Conservation (phyloP, 345 rosid genomes). For the Citrus cavaleriei region DNA sequence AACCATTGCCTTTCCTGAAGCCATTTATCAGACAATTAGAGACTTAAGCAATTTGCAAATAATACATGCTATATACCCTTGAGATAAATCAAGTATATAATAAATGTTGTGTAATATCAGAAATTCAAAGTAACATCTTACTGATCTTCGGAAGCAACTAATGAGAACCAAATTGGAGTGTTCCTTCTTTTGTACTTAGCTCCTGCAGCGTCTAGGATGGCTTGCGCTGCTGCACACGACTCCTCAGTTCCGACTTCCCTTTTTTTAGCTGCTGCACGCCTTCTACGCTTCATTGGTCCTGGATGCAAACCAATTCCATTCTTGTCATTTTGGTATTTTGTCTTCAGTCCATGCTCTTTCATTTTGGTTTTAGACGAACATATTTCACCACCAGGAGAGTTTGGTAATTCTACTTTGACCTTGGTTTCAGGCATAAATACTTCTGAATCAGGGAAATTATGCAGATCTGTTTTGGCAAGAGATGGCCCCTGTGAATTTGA, state of each 20-base stretch:
- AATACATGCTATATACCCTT: neutral
- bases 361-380: slow-evolving; percentile 32
- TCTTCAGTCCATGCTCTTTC: slow-evolving; percentile 41
- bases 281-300: slow-evolving; percentile 52
- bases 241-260: slow-evolving; percentile 35
- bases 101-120: neutral
- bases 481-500: slow-evolving; percentile 38
- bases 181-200: slow-evolving; percentile 37
- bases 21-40: slow-evolving; percentile 21
- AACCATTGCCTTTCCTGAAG: slow-evolving; percentile 54
- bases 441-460: slow-evolving; percentile 20
- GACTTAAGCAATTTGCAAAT: neutral
- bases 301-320: slow-evolving; percentile 30
- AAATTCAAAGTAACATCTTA: slow-evolving; percentile 33
- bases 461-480: slow-evolving; percentile 28
- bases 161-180: slow-evolving; percentile 63
- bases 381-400: slow-evolving; percentile 25
- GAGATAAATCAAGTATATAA: neutral
- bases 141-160: slow-evolving; percentile 66
- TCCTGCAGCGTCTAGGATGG: slow-evolving; percentile 38
- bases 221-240: slow-evolving; percentile 34
- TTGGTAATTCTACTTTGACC: slow-evolving; percentile 23
- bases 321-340: slow-evolving; percentile 34
- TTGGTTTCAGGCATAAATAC: slow-evolving; percentile 23
- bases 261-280: slow-evolving; percentile 37